Evolutionary conservation across 2,329 filamentous ascomycete species (phyloP), one percentile per base, ranked within the genome.

Genomic region (Grosmannia penicillata): DNA sequence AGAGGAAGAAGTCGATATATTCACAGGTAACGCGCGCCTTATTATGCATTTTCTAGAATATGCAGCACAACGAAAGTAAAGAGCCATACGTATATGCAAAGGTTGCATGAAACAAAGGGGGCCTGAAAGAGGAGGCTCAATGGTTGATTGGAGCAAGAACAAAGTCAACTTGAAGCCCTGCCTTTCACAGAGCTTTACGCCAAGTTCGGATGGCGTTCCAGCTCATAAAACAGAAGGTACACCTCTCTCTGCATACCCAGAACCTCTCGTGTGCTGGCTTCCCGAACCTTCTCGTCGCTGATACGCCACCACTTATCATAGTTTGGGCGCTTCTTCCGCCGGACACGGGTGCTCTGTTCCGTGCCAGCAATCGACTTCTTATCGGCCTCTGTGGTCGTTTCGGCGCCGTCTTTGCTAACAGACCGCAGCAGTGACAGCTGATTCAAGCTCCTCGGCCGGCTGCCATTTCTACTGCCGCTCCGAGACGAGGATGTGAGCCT

Each of bases 221-320:
- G 62, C 63, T 96, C 89, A 58, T 98, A 98, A 57, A 98, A 98
- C 37, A 98, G 59, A 54, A 98, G 63, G 56, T 98, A 98, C 1
- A 96, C 89, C 58, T 98, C 91, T 51, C 79, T 80, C 59, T 95
- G 86, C 86, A 95, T 94, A 8, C 77, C 75, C 41, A 98, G 58
- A 7, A 98, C 85, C 49, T 98, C 91, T 39, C 70, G 75, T 6
- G 87, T 96, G 64, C 87, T 94, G 48, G 85, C 81, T 59, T 96
- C 89, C 54, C 89, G 91, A 51, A 96, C 75, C 59, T 93, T 94
- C 48, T 98, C 91, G 55, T 98, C 91, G 47, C 87, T 95, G 47
- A 98, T 93, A 26, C 91, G 76, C 91, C 91, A 98, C 91, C 91
- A 98, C 29, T 81, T 76, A 52, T 93, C 80, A 32, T 30, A n/a